Percentiles rank a stretch among this genome's conserved stretches.
Conservation (phyloP, 345 rosid genomes). For the Mallotus nudiflorus region DNA sequence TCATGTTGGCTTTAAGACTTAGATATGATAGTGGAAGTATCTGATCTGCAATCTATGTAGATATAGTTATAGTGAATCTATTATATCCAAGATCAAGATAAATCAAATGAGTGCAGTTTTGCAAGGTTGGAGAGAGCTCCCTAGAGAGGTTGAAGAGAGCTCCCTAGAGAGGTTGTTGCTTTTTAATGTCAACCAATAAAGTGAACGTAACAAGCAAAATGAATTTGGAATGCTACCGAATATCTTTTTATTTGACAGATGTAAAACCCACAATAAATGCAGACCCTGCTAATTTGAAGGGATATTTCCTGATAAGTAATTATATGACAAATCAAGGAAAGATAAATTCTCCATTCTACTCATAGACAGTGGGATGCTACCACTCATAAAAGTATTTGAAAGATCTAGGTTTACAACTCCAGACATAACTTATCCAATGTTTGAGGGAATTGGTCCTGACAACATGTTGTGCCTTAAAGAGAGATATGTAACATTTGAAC, state of each 20-base stretch:
- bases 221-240: constrained; percentile 45
- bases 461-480: neutral
- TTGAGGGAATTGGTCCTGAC: neutral
- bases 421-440: neutral
- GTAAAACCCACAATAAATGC: constrained; percentile 12
- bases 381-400: neutral
- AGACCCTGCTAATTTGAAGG: neutral
- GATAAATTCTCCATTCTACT: neutral
- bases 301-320: neutral
- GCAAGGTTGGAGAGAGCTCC: constrained; percentile 43
- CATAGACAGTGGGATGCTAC: neutral
- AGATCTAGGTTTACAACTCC: neutral
- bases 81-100: constrained; percentile 55
- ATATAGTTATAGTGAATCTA: constrained; percentile 39
- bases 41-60: constrained; percentile 34
- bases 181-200: constrained; percentile 43
- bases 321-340: neutral
- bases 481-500: neutral
- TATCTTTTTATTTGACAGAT: constrained; percentile 44
- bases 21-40: neutral
- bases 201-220: constrained; percentile 40
- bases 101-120: constrained; percentile 47
- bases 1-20: constrained; percentile 5
- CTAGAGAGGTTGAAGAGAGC: constrained; percentile 44
- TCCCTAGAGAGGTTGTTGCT: constrained; percentile 42